phyloP scores from a whole-genome alignment of 306 rosid species.

The Pyrus betulifolia region DNA sequence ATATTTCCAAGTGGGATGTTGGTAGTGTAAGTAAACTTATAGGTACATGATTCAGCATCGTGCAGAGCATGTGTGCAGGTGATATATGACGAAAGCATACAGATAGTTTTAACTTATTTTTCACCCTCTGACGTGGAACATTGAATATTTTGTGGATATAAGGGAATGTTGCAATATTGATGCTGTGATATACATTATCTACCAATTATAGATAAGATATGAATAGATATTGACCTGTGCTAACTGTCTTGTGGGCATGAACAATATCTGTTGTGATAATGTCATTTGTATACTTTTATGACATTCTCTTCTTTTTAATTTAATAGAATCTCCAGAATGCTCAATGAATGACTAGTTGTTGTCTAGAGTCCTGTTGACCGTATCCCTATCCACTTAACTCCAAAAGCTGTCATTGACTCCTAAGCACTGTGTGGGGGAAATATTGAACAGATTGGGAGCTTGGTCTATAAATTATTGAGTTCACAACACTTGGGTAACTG shows the following conservation, averaged over 20 bases:
- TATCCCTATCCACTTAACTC: not conserved
- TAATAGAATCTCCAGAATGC: not conserved
- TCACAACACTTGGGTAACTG: not conserved
- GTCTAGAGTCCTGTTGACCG: not conserved
- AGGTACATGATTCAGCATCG: not conserved
- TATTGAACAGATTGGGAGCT: not conserved
- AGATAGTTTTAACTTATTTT: not conserved
- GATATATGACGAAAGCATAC: not conserved
- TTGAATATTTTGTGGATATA: no score
- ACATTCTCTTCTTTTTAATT: not conserved
- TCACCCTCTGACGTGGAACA: not conserved
- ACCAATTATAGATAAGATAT: not conserved
- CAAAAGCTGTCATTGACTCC: not conserved
- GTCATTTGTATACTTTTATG: not conserved
- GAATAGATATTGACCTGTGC: not conserved
- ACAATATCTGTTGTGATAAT: not conserved
- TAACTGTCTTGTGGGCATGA: not conserved
- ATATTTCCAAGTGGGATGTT: not conserved
- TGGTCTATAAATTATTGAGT: not conserved
- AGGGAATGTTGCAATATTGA: not conserved
- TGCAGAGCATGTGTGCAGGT: not conserved
- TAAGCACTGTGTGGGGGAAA: not conserved
- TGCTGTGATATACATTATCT: not conserved
- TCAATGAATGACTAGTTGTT: not conserved
- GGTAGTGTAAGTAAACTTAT: not conserved